Conservation (phyloP, 257 asterid genomes). For the Solanum rostratum region DNA sequence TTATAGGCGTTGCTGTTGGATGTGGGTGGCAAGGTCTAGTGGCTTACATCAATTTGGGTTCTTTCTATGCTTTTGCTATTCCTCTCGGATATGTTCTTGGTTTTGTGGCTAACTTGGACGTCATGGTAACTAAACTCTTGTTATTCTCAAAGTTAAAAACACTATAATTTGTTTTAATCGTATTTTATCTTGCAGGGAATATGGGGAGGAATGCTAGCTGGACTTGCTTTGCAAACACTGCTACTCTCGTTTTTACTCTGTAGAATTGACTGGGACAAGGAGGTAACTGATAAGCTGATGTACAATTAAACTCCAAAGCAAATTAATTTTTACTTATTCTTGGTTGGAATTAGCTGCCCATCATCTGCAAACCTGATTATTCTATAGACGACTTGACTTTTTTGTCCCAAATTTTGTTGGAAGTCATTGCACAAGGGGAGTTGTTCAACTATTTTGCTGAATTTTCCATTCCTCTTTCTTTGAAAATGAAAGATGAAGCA, state of each 20-base stretch:
- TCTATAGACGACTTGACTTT: neutral
- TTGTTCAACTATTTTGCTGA: no score
- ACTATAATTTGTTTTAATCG: no score
- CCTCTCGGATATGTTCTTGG: slow-evolving; percentile 61
- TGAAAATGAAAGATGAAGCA: neutral
- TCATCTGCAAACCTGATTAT: neutral
- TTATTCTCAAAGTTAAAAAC: no score
- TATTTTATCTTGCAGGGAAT: slow-evolving; percentile 32
- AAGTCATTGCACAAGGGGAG: neutral
- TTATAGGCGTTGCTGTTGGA: slow-evolving; percentile 65
- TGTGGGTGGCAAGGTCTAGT: slow-evolving; percentile 83
- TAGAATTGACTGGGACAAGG: slow-evolving; percentile 58
- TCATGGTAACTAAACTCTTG: slow-evolving; percentile 28
- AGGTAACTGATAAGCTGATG: slow-evolving; percentile 28
- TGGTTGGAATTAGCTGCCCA: neutral
- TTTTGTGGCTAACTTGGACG: slow-evolving; percentile 46
- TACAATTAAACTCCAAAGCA: no score
- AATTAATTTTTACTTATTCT: neutral
- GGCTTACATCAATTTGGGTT: slow-evolving; percentile 64
- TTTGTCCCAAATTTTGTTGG: neutral
- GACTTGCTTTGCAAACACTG: slow-evolving; percentile 49
- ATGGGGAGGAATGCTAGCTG: slow-evolving; percentile 81
- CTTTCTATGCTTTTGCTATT: slow-evolving; percentile 54
- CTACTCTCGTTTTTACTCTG: slow-evolving; percentile 37
- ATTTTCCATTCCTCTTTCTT: neutral